Conservation (phyloP, 495 filamentous ascomycete species). For the Aspergillus diversus region DNA sequence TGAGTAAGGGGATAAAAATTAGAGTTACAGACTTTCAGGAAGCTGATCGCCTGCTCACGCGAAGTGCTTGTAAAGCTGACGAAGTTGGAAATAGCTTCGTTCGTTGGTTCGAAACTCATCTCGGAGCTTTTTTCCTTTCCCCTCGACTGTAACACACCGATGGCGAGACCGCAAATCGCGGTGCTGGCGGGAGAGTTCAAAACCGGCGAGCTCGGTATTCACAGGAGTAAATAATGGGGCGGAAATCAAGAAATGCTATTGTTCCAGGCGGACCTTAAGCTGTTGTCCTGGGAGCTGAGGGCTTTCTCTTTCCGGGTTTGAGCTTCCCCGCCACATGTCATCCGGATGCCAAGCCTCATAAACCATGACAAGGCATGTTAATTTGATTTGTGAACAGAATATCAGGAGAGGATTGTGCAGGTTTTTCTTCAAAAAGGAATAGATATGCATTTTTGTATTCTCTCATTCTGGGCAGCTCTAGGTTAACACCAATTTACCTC, state of each 20-base stretch:
- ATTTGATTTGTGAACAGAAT: no score
- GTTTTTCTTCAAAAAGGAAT: no score
- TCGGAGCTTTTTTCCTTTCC: slow-evolving; percentile 13
- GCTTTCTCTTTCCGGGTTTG: slow-evolving; percentile 9
- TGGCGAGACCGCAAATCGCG: background rate
- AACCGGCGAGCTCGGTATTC: background rate
- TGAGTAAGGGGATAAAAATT: background rate
- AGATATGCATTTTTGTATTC: no score
- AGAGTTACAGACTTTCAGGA: slow-evolving; percentile 43
- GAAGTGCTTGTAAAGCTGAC: slow-evolving; percentile 50
- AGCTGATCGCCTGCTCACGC: slow-evolving; percentile 50
- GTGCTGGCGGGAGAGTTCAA: background rate
- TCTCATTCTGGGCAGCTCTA: no score
- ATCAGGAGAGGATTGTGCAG: no score
- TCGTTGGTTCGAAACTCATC: slow-evolving; percentile 49
- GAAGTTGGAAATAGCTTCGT: slow-evolving; percentile 51
- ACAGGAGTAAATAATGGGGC: background rate
- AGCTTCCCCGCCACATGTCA: slow-evolving; percentile 49
- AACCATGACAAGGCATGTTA: background rate
- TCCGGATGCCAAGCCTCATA: slow-evolving; percentile 19
- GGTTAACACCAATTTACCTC: no score
- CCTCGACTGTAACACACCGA: background rate
- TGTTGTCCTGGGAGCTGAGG: background rate
- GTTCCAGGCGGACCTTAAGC: slow-evolving; percentile 7
- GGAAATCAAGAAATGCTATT: background rate